Evolutionary conservation across 2,329 filamentous ascomycete species (phyloP), one percentile per base, ranked within the genome.

Genomic region (Sphaerulina populicola): DNA sequence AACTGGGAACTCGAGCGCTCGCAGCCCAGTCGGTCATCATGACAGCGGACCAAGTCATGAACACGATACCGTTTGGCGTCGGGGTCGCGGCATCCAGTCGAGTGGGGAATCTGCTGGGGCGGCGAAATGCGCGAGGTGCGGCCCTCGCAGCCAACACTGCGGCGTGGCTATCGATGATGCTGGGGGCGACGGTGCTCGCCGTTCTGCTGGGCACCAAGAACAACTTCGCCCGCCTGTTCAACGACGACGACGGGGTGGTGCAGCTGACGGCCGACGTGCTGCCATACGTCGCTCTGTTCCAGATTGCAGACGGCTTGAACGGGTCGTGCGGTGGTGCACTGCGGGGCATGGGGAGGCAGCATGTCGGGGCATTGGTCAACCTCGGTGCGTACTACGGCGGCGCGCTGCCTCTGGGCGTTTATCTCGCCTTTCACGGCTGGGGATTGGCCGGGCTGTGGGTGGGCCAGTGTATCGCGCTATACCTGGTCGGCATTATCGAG

Each of bases 241-340:
- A 90, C 62, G 78, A 89, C 56, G 87, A 94, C 60, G 69, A 78
- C 15, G 69, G 76, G 0, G 88, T 94, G 0, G 75, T 94, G 39
- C 71, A 66, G 7, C 77, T 94, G 0, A 90, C 89, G 0, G 80
- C 84, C 0, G 72, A 83, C 12, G 85, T 94, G 23, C 82, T 94
- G 74, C 89, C 89, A 0, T 91, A 83, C 61, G 88, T 94, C 1
- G 89, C 88, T 0, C 73, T 94, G 2, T 94, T 94, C 69, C 88
- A 94, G 71, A 90, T 94, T 53, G 88, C 88, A 0, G 88, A 94
- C 65, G 89, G 88, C 0, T 71, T 94, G 31, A 93, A 93, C 62
- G 88, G 88, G 1, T 86, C 81, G 53, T 94, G 88, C 63, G 88
- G 89, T 1, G 88, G 89, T 1, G 81, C 82, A 15, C 70, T 94